phyloP scores from a whole-genome alignment of 768 basidiomycete genomes.

The Cystoderma amianthinum region DNA sequence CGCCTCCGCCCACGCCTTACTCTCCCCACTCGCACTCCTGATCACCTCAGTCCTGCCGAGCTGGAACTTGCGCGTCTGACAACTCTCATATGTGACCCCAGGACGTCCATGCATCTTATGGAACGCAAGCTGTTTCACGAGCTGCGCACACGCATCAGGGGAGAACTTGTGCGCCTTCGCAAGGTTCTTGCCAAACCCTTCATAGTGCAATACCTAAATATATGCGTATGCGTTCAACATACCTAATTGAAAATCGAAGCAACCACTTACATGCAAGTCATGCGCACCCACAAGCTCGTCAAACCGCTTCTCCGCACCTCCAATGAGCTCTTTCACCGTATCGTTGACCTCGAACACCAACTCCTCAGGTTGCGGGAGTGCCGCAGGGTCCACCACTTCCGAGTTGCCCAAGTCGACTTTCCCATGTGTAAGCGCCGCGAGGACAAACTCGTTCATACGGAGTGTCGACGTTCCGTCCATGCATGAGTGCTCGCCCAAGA shows the following conservation, averaged over 20 bases:
- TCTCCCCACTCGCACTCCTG: slow-evolving; percentile 75
- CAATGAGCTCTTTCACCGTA: slow-evolving; percentile 43
- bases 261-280: slow-evolving; percentile 64
- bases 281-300: slow-evolving; percentile 71
- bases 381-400: slow-evolving; percentile 18
- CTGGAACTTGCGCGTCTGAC: slow-evolving; percentile 90
- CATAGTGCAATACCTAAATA: slow-evolving; percentile 70
- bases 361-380: slow-evolving; percentile 56
- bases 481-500: slow-evolving; percentile 83
- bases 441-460: slow-evolving; percentile 89
- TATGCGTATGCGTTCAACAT: background rate
- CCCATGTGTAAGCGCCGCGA: slow-evolving; percentile 64
- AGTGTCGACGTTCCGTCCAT: slow-evolving; percentile 96
- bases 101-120: slow-evolving; percentile 74
- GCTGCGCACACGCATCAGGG: slow-evolving; percentile 93
- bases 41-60: slow-evolving; percentile 94
- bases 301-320: slow-evolving; percentile 58
- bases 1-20: slow-evolving; percentile 80
- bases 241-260: slow-evolving; percentile 1
- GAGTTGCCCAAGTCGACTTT: slow-evolving; percentile 72
- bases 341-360: slow-evolving; percentile 65
- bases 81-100: slow-evolving; percentile 86
- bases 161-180: slow-evolving; percentile 81
- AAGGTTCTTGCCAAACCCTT: slow-evolving; percentile 81
- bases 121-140: slow-evolving; percentile 95